Conservation (phyloP, 345 rosid species). For the Ceriops decandra region DNA sequence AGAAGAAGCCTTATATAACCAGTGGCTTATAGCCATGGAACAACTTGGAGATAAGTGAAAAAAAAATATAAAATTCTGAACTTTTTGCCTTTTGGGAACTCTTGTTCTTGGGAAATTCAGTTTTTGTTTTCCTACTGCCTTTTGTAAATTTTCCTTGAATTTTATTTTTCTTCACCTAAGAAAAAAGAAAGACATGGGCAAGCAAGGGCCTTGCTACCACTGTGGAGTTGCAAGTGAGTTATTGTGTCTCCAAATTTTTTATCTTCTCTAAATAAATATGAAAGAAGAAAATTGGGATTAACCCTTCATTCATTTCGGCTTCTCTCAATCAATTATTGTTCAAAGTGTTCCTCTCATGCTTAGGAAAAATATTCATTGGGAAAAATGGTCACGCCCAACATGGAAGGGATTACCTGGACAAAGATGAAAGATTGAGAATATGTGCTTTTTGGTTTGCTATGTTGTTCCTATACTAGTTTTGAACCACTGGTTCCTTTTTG, state of each 20-base stretch:
- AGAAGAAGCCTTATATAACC: constrained; percentile 26
- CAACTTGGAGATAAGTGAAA: constrained; percentile 27
- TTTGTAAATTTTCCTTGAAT: constrained; percentile 18
- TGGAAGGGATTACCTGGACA: constrained; percentile 20
- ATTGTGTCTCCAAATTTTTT: constrained; percentile 50
- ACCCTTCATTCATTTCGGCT: constrained; percentile 8
- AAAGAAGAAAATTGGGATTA: constrained; percentile 5
- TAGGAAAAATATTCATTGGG: constrained; percentile 15
- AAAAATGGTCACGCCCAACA: constrained; percentile 19
- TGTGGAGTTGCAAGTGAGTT: constrained; percentile 99
- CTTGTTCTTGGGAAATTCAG: constrained; percentile 22
- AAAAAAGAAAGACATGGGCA: constrained; percentile 61
- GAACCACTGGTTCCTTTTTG: constrained; percentile 10
- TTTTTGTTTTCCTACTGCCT: constrained; percentile 3
- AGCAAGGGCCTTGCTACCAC: constrained; percentile 97
- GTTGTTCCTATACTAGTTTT: constrained; percentile 27
- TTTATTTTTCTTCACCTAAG: constrained; percentile 18
- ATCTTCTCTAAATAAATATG: not conserved
- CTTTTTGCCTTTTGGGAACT: constrained; percentile 13
- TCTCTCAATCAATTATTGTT: constrained; percentile 4
- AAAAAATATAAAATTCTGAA: constrained; percentile 8
- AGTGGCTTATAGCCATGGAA: constrained; percentile 28
- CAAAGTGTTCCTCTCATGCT: constrained; percentile 13
- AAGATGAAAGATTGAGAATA: constrained; percentile 18
- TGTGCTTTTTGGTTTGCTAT: constrained; percentile 22